Conservation (phyloP, 257 asterid genomes). For the Haberlea rhodopensis region DNA sequence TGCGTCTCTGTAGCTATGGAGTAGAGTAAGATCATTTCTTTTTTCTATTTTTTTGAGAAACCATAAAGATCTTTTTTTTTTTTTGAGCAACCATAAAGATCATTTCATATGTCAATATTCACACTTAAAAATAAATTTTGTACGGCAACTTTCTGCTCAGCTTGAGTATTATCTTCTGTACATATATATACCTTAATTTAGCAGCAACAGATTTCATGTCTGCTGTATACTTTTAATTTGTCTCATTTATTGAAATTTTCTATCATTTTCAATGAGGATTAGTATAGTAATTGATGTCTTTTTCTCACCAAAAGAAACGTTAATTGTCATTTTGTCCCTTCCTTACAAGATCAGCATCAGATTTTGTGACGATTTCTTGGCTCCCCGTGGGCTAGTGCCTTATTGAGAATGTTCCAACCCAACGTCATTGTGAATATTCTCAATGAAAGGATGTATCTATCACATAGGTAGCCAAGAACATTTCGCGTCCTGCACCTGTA, state of each 20-base stretch:
- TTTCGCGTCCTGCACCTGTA: too few species aligned
- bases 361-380: conserved; percentile 28
- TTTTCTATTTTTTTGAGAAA: too few species aligned
- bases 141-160: background rate
- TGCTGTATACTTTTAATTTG: background rate
- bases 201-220: background rate
- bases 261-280: conserved; percentile 29
- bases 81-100: too few species aligned
- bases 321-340: conserved; percentile 34
- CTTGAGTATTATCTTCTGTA: conserved; percentile 11
- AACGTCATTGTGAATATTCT: too few species aligned
- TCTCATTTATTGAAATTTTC: conserved; percentile 8
- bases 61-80: too few species aligned
- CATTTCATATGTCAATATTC: too few species aligned
- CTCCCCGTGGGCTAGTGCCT: too few species aligned
- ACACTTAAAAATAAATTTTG: background rate
- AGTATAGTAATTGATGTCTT: conserved; percentile 27
- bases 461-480: too few species aligned
- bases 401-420: too few species aligned
- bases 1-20: background rate
- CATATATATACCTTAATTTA: conserved; percentile 2
- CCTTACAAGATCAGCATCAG: conserved; percentile 25
- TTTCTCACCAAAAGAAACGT: conserved; percentile 26
- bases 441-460: too few species aligned
- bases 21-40: too few species aligned